These are phyloP conservation scores for Phytophthora brassicae DNA, from an alignment of 352 stramenopile species.

Conservation along the genomic window DNA sequence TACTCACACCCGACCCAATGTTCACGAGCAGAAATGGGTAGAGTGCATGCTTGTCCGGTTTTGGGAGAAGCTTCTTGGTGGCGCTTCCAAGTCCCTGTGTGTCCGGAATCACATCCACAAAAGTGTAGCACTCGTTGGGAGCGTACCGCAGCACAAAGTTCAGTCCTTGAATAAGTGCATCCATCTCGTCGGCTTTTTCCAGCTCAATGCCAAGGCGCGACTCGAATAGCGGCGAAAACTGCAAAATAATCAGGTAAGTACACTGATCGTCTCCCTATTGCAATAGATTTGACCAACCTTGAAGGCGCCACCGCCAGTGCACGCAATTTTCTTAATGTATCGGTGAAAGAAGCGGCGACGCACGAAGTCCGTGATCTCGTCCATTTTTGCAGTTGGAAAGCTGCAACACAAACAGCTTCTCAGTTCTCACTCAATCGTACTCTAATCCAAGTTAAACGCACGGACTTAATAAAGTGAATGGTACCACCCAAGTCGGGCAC, in stretches of 20 bases:
- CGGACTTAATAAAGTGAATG: slow-evolving; percentile 93
- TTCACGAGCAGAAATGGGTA: slow-evolving; percentile 98
- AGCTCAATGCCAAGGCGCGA: slow-evolving; percentile 92
- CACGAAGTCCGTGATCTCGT: slow-evolving; percentile 70
- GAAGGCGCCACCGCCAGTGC: slow-evolving; percentile 95
- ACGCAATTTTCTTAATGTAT: slow-evolving; percentile 89
- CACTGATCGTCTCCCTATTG: no score
- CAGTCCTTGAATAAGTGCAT: slow-evolving; percentile 96
- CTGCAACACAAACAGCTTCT: slow-evolving; percentile 30
- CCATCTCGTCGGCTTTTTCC: slow-evolving; percentile 95
- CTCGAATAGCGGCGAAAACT: slow-evolving; percentile 85
- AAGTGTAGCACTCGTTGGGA: slow-evolving; percentile 96
- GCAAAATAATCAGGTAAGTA: slow-evolving; percentile 1
- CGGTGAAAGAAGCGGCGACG: slow-evolving; percentile 85
- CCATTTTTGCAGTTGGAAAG: slow-evolving; percentile 72
- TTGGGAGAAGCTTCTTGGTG: slow-evolving; percentile 67
- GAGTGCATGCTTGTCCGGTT: slow-evolving; percentile 43
- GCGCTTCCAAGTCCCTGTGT: slow-evolving; percentile 57
- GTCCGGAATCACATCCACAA: slow-evolving; percentile 76
- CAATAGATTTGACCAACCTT: slow-evolving; percentile 69
- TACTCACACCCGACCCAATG: slow-evolving; percentile 97
- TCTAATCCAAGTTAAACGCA: no score
- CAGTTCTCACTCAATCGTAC: neutral
- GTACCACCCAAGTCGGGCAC: slow-evolving; percentile 85
- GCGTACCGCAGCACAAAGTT: slow-evolving; percentile 95